Percentiles rank a stretch among this genome's conserved stretches.
These are phyloP conservation scores for Berkeleyomyces basicola DNA, from an alignment of 2,329 filamentous ascomycete species.

Conservation along the genomic window DNA sequence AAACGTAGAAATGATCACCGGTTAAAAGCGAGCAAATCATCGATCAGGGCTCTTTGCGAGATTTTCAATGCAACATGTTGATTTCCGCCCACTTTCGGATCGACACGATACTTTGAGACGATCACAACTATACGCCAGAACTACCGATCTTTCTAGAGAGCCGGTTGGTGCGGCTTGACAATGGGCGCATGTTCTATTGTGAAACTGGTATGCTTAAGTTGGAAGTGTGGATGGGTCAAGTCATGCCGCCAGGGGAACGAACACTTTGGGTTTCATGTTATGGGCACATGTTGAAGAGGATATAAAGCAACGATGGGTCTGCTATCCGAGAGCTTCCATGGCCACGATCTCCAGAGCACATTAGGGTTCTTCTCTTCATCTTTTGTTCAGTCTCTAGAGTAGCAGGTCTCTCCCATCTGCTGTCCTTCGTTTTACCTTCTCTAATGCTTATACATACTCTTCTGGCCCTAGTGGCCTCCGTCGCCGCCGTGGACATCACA, in stretches of 20 bases:
- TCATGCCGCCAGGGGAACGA: background rate
- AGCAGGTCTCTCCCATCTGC: background rate
- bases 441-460: conserved; percentile 4
- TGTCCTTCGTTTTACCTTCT: background rate
- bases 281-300: background rate
- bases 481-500: conserved; percentile 22
- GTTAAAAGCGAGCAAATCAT: conserved; percentile 1
- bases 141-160: background rate
- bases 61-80: background rate
- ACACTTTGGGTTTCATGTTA: background rate
- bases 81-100: background rate
- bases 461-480: conserved; percentile 5
- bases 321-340: background rate
- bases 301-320: background rate
- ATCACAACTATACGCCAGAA: background rate
- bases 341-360: background rate
- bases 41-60: background rate
- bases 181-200: background rate
- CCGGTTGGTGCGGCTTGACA: background rate
- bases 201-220: background rate
- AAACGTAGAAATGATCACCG: background rate
- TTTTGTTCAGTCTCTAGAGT: background rate
- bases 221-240: background rate
- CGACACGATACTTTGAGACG: background rate
- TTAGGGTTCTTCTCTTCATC: background rate